Conservation (phyloP, 306 rosid species). For the Lathyrus tuberosus region DNA sequence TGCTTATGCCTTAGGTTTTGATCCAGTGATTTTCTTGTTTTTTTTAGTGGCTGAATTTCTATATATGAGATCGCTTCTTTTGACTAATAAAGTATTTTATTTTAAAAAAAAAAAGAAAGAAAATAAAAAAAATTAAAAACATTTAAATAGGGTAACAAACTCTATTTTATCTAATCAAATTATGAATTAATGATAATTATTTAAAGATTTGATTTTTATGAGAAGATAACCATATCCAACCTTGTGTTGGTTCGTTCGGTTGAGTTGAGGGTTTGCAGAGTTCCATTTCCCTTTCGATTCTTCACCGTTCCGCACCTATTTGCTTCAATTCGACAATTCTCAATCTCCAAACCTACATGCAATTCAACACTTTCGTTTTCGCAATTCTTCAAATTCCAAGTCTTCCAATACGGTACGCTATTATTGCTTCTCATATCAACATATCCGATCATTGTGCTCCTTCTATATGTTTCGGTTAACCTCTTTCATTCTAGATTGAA, state of each 20-base stretch:
- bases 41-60: too few species aligned
- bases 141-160: too few species aligned
- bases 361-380: background rate
- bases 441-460: background rate
- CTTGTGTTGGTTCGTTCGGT: background rate
- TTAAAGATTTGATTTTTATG: too few species aligned
- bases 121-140: too few species aligned
- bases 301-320: background rate
- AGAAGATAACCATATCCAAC: constrained; percentile 15
- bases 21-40: too few species aligned
- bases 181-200: too few species aligned
- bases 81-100: too few species aligned
- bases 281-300: constrained; percentile 9
- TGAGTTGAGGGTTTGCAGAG: constrained; percentile 5
- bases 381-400: background rate
- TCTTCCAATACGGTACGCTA: constrained; percentile 9
- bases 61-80: too few species aligned
- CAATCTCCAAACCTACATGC: background rate
- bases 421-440: background rate
- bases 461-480: background rate
- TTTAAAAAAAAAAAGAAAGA: too few species aligned
- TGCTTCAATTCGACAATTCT: background rate
- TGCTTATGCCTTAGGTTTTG: too few species aligned
- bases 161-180: too few species aligned
- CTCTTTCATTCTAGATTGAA: background rate